A percentile compares a stretch with the other conserved stretches of the same genome.
Conservation (phyloP, 1,284 basidiomycete genomes). For the Leucoagaricus sp. region DNA sequence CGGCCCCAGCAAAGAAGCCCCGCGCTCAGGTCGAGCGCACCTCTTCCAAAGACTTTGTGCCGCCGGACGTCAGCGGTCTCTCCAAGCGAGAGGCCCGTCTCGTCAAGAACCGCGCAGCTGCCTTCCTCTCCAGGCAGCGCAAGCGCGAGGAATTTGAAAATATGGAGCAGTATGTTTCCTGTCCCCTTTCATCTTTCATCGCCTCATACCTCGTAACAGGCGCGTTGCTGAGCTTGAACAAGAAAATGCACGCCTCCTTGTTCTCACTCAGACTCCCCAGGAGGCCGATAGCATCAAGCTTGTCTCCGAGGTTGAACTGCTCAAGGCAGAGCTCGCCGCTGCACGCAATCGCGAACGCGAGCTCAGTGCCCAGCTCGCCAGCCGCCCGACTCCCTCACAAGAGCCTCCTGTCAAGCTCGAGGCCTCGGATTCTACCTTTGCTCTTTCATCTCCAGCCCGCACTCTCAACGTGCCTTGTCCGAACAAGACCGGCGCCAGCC, state of each 20-base stretch:
- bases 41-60: conserved; percentile 81
- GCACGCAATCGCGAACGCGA: conserved; percentile 67
- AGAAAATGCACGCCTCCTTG: conserved; percentile 71
- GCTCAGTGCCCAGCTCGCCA: conserved; percentile 59
- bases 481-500: conserved; percentile 59
- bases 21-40: conserved; percentile 65
- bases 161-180: conserved; percentile 75
- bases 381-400: conserved; percentile 28
- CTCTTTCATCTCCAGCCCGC: conserved; percentile 41
- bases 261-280: conserved; percentile 45
- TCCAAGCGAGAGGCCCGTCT: conserved; percentile 88
- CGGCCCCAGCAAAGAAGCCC: conserved; percentile 51
- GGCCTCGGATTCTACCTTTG: conserved; percentile 27
- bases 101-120: conserved; percentile 90
- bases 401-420: conserved; percentile 55
- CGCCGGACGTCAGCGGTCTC: conserved; percentile 85
- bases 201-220: conserved; percentile 36
- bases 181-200: conserved; percentile 16
- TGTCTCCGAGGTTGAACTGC: conserved; percentile 61
- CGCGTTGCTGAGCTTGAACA: conserved; percentile 76
- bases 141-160: conserved; percentile 91
- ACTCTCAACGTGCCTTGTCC: conserved; percentile 41
- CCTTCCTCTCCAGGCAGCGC: conserved; percentile 86
- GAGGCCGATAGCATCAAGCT: conserved; percentile 31
- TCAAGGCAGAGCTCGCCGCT: conserved; percentile 63